These are phyloP conservation scores for Urtica urens DNA, from an alignment of 306 rosid species.

Conservation along the genomic window DNA sequence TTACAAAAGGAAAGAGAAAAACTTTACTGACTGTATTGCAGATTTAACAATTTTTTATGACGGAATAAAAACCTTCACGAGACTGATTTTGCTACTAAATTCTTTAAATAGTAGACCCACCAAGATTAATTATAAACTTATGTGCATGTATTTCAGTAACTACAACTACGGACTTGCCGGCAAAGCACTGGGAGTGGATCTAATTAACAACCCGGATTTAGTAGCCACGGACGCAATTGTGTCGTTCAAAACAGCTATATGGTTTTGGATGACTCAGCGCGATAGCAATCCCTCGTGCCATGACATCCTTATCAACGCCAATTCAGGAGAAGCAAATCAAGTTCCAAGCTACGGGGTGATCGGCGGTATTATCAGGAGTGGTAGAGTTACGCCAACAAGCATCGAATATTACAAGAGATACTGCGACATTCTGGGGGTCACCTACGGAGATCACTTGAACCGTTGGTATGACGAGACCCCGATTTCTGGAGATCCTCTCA, in stretches of 20 bases:
- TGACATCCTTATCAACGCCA: slow-evolving; percentile 26
- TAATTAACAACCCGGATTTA: slow-evolving; percentile 42
- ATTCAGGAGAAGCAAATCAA: background rate
- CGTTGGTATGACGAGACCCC: background rate
- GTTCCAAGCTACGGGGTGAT: background rate
- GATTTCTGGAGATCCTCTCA: too few relatives aligned
- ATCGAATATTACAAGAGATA: slow-evolving; percentile 42
- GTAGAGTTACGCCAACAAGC: slow-evolving; percentile 33
- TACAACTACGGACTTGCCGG: slow-evolving; percentile 57
- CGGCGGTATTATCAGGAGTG: background rate
- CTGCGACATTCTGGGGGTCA: slow-evolving; percentile 12
- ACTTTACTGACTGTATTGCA: background rate
- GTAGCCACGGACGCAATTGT: slow-evolving; percentile 39
- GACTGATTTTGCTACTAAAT: background rate
- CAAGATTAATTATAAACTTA: too few relatives aligned
- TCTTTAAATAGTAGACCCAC: background rate
- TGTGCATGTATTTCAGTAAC: slow-evolving; percentile 16
- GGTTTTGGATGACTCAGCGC: slow-evolving; percentile 67
- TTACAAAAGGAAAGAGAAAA: background rate
- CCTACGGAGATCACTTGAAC: slow-evolving; percentile 7
- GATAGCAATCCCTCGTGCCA: slow-evolving; percentile 49
- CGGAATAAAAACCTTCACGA: background rate
- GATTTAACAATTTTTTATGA: too few relatives aligned
- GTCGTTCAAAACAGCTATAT: slow-evolving; percentile 54
- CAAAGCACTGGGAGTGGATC: slow-evolving; percentile 32